Evolutionary conservation across 805 yeast genomes (phyloP).

Genomic region (Hanseniaspora mollemarum): DNA sequence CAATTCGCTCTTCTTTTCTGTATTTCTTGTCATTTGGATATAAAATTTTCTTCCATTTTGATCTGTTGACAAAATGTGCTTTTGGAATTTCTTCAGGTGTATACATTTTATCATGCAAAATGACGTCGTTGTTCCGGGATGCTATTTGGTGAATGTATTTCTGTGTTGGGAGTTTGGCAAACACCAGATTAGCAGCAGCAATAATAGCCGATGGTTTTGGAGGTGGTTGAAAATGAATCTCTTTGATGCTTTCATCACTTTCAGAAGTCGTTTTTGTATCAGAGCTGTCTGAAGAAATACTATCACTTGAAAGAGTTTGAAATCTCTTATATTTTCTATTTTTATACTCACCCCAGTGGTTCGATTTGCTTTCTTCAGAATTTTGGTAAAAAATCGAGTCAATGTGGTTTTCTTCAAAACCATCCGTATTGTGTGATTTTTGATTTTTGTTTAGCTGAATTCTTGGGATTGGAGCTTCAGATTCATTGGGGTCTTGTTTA

Average conservation of each 20-base stretch:
- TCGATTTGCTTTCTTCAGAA: conserved; percentile 9
- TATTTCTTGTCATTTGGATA: conserved; percentile 28
- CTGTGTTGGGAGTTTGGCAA: conserved; percentile 69
- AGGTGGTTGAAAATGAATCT: conserved; percentile 33
- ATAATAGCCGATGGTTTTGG: conserved; percentile 69
- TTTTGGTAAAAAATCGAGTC: conserved; percentile 20
- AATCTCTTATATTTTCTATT: background rate
- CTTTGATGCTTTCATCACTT: conserved; percentile 7
- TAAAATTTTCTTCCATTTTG: conserved; percentile 24
- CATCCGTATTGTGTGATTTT: conserved; percentile 21
- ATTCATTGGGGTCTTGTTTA: conserved; percentile 30
- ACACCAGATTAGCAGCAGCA: conserved; percentile 62
- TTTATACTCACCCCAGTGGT: background rate
- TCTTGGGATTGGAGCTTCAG: conserved; percentile 5
- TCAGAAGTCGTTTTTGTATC: background rate
- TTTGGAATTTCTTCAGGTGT: conserved; percentile 54
- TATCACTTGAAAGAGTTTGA: background rate
- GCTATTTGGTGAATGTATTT: conserved; percentile 59
- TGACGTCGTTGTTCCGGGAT: conserved; percentile 44
- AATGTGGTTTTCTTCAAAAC: conserved; percentile 22
- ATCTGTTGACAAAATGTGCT: conserved; percentile 30
- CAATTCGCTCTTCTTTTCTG: conserved; percentile 54
- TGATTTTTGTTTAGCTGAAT: background rate
- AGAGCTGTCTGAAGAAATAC: background rate
- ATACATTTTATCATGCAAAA: conserved; percentile 75